Evolutionary conservation across 1,284 basidiomycete genomes (phyloP).

Genomic region (Cryptococcus amylolentus): DNA sequence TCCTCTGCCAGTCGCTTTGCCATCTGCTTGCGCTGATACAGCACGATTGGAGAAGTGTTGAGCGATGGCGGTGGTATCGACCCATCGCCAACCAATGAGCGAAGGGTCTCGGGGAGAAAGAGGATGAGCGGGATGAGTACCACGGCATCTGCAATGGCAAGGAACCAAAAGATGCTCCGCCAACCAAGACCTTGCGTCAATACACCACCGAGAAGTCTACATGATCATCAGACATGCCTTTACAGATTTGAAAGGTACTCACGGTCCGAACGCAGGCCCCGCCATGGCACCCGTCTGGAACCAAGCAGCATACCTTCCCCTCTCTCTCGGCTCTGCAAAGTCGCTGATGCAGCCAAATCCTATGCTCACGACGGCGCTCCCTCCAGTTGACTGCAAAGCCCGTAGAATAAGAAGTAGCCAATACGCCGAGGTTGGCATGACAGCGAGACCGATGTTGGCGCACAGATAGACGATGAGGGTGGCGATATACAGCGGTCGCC

Average conservation of each 20-base stretch:
- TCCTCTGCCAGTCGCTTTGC: slow-evolving; percentile 17
- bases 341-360: slow-evolving; percentile 46
- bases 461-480: slow-evolving; percentile 45
- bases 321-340: slow-evolving; percentile 45
- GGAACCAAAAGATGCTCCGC: slow-evolving; percentile 42
- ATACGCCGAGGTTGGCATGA: slow-evolving; percentile 40
- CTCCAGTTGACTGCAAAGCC: slow-evolving; percentile 44
- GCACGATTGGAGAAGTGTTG: slow-evolving; percentile 29
- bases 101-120: slow-evolving; percentile 44
- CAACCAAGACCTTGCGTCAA: slow-evolving; percentile 41
- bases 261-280: slow-evolving; percentile 28
- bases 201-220: slow-evolving; percentile 25
- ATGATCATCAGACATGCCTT: not conserved
- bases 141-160: slow-evolving; percentile 32
- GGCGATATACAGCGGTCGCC: slow-evolving; percentile 43
- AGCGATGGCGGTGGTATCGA: slow-evolving; percentile 44
- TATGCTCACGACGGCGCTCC: slow-evolving; percentile 45
- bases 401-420: slow-evolving; percentile 46
- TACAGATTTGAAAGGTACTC: not conserved
- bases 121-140: slow-evolving; percentile 27
- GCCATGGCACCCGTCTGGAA: slow-evolving; percentile 36
- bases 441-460: slow-evolving; percentile 44
- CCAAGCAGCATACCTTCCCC: slow-evolving; percentile 42
- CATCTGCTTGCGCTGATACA: slow-evolving; percentile 24
- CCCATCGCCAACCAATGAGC: slow-evolving; percentile 47